phyloP scores from a whole-genome alignment of 1,284 basidiomycete species.

The Papiliotrema flavescens region DNA sequence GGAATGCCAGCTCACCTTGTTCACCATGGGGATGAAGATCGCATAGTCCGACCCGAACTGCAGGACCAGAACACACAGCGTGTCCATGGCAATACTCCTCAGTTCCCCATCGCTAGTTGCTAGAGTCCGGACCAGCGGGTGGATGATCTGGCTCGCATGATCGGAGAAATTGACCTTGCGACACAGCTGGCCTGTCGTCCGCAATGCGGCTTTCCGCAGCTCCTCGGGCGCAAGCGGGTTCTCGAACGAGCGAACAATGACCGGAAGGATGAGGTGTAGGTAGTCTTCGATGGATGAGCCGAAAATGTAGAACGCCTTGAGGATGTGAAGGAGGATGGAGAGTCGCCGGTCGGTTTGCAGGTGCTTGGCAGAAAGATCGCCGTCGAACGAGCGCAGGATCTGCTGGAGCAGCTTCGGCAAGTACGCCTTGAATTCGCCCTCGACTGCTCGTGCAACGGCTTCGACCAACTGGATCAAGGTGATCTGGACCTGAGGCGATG shows the following conservation, averaged over 20 bases:
- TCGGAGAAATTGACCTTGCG: constrained; percentile 98
- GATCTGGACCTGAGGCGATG: constrained; percentile 77
- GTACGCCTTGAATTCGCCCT: constrained; percentile 97
- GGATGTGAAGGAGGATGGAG: constrained; percentile 76
- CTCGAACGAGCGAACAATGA: constrained; percentile 90
- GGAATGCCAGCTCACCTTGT: constrained; percentile 62
- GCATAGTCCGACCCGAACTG: constrained; percentile 96
- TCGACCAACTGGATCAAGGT: constrained; percentile 93
- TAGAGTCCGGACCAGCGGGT: constrained; percentile 87
- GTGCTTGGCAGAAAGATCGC: constrained; percentile 56
- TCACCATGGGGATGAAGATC: constrained; percentile 94
- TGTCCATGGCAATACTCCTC: constrained; percentile 84
- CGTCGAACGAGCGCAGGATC: constrained; percentile 84
- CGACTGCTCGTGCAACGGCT: constrained; percentile 88
- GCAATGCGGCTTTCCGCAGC: constrained; percentile 82
- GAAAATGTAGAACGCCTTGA: constrained; percentile 84
- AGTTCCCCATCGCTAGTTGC: constrained; percentile 74
- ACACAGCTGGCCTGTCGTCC: constrained; percentile 87
- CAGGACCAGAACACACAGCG: constrained; percentile 83
- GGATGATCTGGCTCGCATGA: constrained; percentile 94
- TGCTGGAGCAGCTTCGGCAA: constrained; percentile 88
- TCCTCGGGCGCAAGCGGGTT: constrained; percentile 68
- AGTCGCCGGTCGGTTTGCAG: constrained; percentile 69
- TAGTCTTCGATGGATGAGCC: constrained; percentile 98
- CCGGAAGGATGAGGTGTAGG: constrained; percentile 91